Evolutionary conservation across 352 stramenopile genomes (phyloP).

Genomic region (Globisporangium camurandrum): DNA sequence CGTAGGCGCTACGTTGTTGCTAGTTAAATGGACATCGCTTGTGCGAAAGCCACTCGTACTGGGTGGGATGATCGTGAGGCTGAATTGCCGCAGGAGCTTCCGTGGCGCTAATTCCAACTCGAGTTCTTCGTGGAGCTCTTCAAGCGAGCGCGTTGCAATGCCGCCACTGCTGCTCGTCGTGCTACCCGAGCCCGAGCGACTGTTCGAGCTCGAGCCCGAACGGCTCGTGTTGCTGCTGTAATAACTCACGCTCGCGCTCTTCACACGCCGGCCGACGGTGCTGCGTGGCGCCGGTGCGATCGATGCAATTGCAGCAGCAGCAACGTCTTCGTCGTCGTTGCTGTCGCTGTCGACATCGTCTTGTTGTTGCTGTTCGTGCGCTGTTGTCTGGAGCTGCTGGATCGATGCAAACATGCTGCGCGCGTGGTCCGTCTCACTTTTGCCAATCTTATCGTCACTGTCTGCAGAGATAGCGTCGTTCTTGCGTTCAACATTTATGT

Average conservation of each 20-base stretch:
- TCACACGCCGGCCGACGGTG: not conserved
- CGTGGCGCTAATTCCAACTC: conserved; percentile 59
- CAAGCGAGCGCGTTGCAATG: no score
- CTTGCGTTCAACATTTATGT: no score
- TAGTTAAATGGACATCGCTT: no score
- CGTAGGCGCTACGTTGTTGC: not conserved
- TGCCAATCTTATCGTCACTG: no score
- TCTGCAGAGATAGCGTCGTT: no score
- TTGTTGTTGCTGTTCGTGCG: conserved; percentile 1
- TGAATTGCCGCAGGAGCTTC: conserved; percentile 69
- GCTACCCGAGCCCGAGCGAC: not conserved
- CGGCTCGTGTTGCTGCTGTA: conserved; percentile 1
- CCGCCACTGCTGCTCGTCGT: conserved; percentile 16
- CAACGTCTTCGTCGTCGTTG: not conserved
- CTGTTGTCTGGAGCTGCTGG: no score
- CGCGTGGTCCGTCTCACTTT: no score
- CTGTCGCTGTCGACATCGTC: not conserved
- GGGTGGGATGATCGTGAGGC: conserved; percentile 56
- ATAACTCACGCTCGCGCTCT: not conserved
- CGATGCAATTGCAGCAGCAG: no score
- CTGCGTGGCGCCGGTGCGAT: no score
- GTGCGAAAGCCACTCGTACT: conserved; percentile 11
- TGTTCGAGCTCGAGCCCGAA: not conserved
- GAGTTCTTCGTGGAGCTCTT: conserved; percentile 58
- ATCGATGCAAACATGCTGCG: no score